Percentiles rank a stretch among this genome's conserved stretches.
phyloP scores from a whole-genome alignment of 306 rosid genomes.

The Hylodesmum podocarpum region DNA sequence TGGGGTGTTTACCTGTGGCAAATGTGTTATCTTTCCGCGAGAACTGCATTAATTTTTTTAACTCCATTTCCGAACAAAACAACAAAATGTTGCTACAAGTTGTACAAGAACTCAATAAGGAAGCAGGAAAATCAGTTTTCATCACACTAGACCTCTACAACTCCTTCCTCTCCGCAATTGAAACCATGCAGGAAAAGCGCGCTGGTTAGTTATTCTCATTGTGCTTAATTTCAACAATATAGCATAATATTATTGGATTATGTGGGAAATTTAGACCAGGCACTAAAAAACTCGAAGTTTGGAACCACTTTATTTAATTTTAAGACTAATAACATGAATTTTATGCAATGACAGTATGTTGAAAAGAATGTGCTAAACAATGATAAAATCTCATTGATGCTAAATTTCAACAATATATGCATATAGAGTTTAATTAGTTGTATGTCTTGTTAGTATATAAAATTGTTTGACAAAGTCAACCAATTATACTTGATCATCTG shows the following conservation, averaged over 20 bases:
- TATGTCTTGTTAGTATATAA: too few relatives aligned
- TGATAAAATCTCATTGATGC: neutral
- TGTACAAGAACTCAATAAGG: constrained; percentile 27
- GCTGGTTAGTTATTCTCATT: constrained; percentile 17
- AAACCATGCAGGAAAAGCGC: neutral
- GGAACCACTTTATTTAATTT: neutral
- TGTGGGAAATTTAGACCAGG: neutral
- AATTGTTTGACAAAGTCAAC: too few relatives aligned
- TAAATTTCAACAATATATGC: neutral
- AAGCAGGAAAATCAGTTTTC: constrained; percentile 22
- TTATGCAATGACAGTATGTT: too few relatives aligned
- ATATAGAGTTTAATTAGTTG: neutral
- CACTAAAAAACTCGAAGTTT: neutral
- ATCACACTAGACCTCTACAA: constrained; percentile 43
- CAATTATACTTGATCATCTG: too few relatives aligned
- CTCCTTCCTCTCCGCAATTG: constrained; percentile 29
- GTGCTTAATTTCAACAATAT: neutral
- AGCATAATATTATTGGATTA: too few relatives aligned
- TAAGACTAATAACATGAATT: too few relatives aligned
- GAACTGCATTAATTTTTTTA: constrained; percentile 2
- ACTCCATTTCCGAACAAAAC: constrained; percentile 36
- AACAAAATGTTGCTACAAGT: constrained; percentile 33
- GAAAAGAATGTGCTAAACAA: neutral
- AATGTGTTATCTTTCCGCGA: neutral
- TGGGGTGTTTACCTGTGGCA: constrained; percentile 45